Conservation (phyloP, 1,284 basidiomycete genomes). For the Melampsora americana region DNA sequence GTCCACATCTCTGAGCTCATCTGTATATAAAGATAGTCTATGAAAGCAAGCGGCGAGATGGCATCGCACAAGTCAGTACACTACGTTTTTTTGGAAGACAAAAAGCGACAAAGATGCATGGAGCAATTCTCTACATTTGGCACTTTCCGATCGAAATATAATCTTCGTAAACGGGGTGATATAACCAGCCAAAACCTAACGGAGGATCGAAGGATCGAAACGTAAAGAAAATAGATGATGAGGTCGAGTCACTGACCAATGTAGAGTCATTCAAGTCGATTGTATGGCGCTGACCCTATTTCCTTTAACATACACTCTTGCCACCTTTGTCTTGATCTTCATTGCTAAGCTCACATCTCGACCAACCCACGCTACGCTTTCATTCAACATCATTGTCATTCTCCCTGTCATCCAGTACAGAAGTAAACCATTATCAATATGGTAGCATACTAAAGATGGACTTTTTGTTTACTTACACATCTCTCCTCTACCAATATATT, state of each 20-base stretch:
- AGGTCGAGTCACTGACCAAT: slow-evolving; percentile 43
- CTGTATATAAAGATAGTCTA: slow-evolving; percentile 77
- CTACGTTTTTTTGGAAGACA: background rate
- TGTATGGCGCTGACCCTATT: slow-evolving; percentile 34
- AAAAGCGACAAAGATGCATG: background rate
- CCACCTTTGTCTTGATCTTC: slow-evolving; percentile 41
- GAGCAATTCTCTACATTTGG: slow-evolving; percentile 60
- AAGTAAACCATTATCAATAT: slow-evolving; percentile 62
- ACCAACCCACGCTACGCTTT: slow-evolving; percentile 43
- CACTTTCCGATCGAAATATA: slow-evolving; percentile 84
- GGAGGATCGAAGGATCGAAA: slow-evolving; percentile 10
- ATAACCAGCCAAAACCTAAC: slow-evolving; percentile 72
- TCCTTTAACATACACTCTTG: slow-evolving; percentile 39
- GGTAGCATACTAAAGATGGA: slow-evolving; percentile 71
- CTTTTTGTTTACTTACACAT: slow-evolving; percentile 68
- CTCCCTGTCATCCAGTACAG: slow-evolving; percentile 53
- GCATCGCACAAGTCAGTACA: background rate
- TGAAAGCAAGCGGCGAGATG: background rate
- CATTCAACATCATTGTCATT: slow-evolving; percentile 23
- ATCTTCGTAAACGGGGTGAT: slow-evolving; percentile 79
- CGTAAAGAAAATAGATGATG: slow-evolving; percentile 38
- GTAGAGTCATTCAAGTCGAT: slow-evolving; percentile 20
- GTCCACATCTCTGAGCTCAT: slow-evolving; percentile 95
- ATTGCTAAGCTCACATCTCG: slow-evolving; percentile 36
- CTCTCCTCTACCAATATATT: slow-evolving; percentile 84